Percentiles rank a stretch among this genome's conserved stretches.
phyloP scores from a whole-genome alignment of 208 protist genomes.

The Trichomonas vaginalis region DNA sequence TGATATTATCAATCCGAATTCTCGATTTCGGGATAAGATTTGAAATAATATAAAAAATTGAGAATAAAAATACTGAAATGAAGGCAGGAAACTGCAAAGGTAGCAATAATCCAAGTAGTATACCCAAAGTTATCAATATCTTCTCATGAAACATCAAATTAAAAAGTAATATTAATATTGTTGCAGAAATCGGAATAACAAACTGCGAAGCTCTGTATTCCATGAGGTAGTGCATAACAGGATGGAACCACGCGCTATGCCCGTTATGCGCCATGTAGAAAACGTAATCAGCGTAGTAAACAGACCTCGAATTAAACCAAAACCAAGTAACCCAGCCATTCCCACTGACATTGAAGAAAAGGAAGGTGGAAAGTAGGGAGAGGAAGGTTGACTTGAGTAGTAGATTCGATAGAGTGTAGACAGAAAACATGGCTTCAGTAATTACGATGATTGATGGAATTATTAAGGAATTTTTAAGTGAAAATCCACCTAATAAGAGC shows the following conservation, averaged over 20 bases:
- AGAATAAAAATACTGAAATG: background rate
- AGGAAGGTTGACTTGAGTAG: background rate
- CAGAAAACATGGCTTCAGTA: background rate
- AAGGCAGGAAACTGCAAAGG: background rate
- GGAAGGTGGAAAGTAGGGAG: background rate
- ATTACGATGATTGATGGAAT: background rate
- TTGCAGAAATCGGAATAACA: background rate
- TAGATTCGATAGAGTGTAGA: background rate
- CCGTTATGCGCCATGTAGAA: background rate
- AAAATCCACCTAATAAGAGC: background rate
- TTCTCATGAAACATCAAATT: background rate
- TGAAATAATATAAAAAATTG: background rate
- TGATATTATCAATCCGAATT: background rate
- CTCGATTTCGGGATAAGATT: background rate
- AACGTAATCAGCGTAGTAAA: background rate
- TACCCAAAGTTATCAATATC: background rate
- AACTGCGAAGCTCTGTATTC: background rate
- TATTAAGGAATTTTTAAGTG: background rate
- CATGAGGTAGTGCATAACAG: background rate
- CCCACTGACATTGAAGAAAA: background rate
- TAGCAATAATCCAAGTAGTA: background rate
- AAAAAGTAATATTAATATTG: background rate
- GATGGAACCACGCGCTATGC: background rate
- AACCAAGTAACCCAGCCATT: background rate
- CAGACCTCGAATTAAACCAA: background rate